phyloP scores from a whole-genome alignment of 2,329 filamentous ascomycete species.

The Exserohilum rostratum region DNA sequence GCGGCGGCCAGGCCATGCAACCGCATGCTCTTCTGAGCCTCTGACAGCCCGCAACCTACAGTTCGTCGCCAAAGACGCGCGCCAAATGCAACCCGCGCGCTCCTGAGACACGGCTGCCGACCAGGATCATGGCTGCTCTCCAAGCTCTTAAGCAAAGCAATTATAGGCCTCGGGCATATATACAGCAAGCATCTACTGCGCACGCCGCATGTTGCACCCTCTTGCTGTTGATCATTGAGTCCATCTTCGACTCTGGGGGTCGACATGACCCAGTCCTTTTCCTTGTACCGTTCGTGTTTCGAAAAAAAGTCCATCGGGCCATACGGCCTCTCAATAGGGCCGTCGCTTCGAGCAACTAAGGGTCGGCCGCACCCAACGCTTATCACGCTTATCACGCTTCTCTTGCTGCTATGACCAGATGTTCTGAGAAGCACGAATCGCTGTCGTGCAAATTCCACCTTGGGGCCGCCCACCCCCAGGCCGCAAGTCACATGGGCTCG shows the following conservation, averaged over 20 bases:
- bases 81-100: conserved; percentile 9
- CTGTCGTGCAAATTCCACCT: background rate
- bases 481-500: background rate
- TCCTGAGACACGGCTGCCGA: conserved; percentile 4
- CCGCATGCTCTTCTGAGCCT: background rate
- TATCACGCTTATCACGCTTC: conserved; percentile 3
- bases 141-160: conserved; percentile 22
- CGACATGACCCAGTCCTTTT: conserved; percentile 2
- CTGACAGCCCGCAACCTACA: background rate
- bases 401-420: conserved; percentile 15
- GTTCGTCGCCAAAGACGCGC: conserved; percentile 11
- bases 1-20: background rate
- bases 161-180: conserved; percentile 24
- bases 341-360: background rate
- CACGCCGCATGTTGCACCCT: conserved; percentile 1
- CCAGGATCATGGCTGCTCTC: conserved; percentile 24
- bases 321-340: background rate
- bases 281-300: conserved; percentile 8
- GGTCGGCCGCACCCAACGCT: background rate
- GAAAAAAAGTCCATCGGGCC: background rate
- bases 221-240: conserved; percentile 2
- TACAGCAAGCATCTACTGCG: conserved; percentile 6
- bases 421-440: conserved; percentile 9
- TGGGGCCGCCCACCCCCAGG: too few relatives aligned
- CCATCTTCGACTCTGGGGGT: conserved; percentile 1